phyloP scores from a whole-genome alignment of 1,284 basidiomycete species.

The Pulchroboletus neoregius region DNA sequence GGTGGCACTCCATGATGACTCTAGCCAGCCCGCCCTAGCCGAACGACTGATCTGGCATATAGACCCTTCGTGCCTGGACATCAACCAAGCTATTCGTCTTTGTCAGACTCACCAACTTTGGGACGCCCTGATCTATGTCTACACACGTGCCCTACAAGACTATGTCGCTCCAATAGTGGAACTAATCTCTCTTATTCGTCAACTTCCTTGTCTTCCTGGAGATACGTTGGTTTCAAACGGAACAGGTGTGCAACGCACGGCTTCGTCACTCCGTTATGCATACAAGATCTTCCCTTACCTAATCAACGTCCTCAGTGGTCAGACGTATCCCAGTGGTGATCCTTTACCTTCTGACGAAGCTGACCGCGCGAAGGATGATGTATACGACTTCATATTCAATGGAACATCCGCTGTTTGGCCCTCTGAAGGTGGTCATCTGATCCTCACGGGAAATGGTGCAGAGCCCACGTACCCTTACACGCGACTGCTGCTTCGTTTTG shows the following conservation, averaged over 20 bases:
- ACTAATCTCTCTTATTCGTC: slow-evolving; percentile 74
- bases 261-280: slow-evolving; percentile 55
- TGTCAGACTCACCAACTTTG: slow-evolving; percentile 84
- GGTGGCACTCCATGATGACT: slow-evolving; percentile 74
- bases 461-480: slow-evolving; percentile 90
- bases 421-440: slow-evolving; percentile 64
- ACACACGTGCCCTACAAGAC: slow-evolving; percentile 84
- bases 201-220: slow-evolving; percentile 41
- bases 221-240: slow-evolving; percentile 8
- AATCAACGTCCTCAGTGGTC: slow-evolving; percentile 80
- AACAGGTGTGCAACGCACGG: slow-evolving; percentile 28
- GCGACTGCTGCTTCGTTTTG: slow-evolving; percentile 80
- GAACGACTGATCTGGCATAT: slow-evolving; percentile 96
- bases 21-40: slow-evolving; percentile 69
- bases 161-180: slow-evolving; percentile 89
- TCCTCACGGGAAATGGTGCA: slow-evolving; percentile 65
- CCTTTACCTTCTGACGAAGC: slow-evolving; percentile 56
- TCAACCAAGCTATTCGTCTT: slow-evolving; percentile 87
- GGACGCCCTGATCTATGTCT: slow-evolving; percentile 94
- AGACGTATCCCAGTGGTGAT: slow-evolving; percentile 84
- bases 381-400: slow-evolving; percentile 82
- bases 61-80: slow-evolving; percentile 86
- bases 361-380: slow-evolving; percentile 60
- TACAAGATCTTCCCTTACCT: slow-evolving; percentile 95
- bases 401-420: slow-evolving; percentile 83